Base-by-base conservation (phyloP, 78 protist genomes). In the Anaeramoeba ignava region DNA sequence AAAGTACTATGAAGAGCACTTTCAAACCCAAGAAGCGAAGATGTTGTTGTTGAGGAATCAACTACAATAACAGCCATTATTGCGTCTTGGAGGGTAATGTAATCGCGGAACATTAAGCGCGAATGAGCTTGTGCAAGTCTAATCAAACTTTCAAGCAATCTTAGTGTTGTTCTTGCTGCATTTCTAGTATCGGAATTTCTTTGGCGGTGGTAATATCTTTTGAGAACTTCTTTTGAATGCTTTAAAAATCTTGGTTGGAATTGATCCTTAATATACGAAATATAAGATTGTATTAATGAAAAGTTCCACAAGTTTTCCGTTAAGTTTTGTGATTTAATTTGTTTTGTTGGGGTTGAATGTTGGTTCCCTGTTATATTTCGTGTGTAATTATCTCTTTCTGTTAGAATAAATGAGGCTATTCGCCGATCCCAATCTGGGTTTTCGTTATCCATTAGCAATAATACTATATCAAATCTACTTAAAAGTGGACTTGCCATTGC, bases 391-490 rank as follows among this genome's bases (percentile, higher is more conserved):
- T 54, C 17, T 17, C 73, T 54, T 54, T 54, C 73, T 27, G 8
- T 54, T 54, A 54, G 73, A 54, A 54, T 54, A 54, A 27, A 54
- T 27, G 8, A 27, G 8, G 73, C 73, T 27, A 54, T 54, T 54
- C 17, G 8, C 17, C 36, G 73, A 54, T 54, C 73, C 73, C 73
- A 54, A 8, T 54, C 73, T 54, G 8, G 73, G 17, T 80, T 17
- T 23, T 27, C 17, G 17, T 38, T 37, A 83, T 97, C 99, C 3
- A 86, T 42, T 37, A 97, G 78, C 67, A 96, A 84, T 2, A 97
- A 8, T 2, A 97, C 85, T 2, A 97, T 27, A 85, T 97, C 99
- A 54, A 97, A 97, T 41, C 99, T 91, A 0, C 91, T 80, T 34
- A 97, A 90, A 33, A 81, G 88, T 0, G 98, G 96, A 2, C 91